These are phyloP conservation scores for Pulveroboletus sp. DNA, from an alignment of 768 basidiomycete species.

Conservation along the genomic window DNA sequence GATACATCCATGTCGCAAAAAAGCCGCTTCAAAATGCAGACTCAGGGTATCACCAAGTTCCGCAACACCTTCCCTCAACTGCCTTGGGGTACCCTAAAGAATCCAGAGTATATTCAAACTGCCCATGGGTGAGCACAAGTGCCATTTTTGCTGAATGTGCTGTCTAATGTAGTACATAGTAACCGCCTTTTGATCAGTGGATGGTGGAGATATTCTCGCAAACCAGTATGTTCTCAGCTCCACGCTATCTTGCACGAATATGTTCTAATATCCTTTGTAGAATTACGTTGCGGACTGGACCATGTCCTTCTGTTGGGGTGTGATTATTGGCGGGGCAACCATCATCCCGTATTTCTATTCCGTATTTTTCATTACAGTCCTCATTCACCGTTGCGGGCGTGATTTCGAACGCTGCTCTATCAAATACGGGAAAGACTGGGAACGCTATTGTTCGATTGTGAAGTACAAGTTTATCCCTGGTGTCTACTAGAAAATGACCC, in stretches of 20 bases:
- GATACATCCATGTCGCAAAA: conserved; percentile 97
- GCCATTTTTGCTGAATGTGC: background rate
- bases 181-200: conserved; percentile 90
- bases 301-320: conserved; percentile 85
- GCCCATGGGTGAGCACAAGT: conserved; percentile 68
- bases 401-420: conserved; percentile 93
- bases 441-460: conserved; percentile 82
- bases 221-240: conserved; percentile 63
- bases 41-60: conserved; percentile 80
- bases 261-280: conserved; percentile 32
- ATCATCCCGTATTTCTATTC: conserved; percentile 97
- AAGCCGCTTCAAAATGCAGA: conserved; percentile 96
- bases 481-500: conserved; percentile 55
- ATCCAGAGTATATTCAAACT: conserved; percentile 92
- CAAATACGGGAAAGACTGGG: conserved; percentile 97
- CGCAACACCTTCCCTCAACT: conserved; percentile 94
- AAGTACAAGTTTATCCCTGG: conserved; percentile 89
- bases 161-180: conserved; percentile 36
- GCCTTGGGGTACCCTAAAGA: conserved; percentile 75
- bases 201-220: conserved; percentile 93
- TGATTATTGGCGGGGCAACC: conserved; percentile 67
- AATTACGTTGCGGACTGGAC: conserved; percentile 95
- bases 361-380: conserved; percentile 90
- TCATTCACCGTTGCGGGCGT: conserved; percentile 86
- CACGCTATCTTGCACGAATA: background rate